Evolutionary conservation across 176 grass and related monocot genomes (phyloP).

Genomic region (Dendrocalamus sinicus): DNA sequence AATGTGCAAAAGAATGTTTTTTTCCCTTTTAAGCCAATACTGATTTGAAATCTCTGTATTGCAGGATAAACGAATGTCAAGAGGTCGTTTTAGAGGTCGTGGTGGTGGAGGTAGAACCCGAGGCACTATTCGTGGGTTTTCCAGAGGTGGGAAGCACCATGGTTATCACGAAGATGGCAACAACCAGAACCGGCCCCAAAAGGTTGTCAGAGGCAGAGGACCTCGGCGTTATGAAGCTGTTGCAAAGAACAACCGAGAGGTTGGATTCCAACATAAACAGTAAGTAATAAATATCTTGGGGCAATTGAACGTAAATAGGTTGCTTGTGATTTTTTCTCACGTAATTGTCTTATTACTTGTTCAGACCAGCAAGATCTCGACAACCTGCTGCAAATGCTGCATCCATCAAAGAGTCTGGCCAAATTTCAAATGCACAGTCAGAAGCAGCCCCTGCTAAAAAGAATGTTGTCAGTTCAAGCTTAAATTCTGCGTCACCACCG

Average conservation of each 20-base stretch:
- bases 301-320: slow-evolving; percentile 11
- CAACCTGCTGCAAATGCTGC: slow-evolving; percentile 49
- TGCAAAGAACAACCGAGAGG: slow-evolving; percentile 59
- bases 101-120: slow-evolving; percentile 55
- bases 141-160: slow-evolving; percentile 59
- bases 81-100: slow-evolving; percentile 67
- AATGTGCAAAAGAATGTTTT: slow-evolving; percentile 29
- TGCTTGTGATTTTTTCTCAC: slow-evolving; percentile 29
- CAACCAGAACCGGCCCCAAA: slow-evolving; percentile 57
- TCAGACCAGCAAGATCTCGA: slow-evolving; percentile 58
- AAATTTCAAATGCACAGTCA: slow-evolving; percentile 50
- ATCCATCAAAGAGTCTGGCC: slow-evolving; percentile 44
- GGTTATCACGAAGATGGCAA: slow-evolving; percentile 65
- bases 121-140: slow-evolving; percentile 54
- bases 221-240: slow-evolving; percentile 80
- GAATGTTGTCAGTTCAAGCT: slow-evolving; percentile 72
- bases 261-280: slow-evolving; percentile 72
- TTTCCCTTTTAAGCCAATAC: slow-evolving; percentile 8
- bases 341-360: slow-evolving; percentile 29
- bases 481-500: slow-evolving; percentile 87
- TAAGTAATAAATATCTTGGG: slow-evolving; percentile 51
- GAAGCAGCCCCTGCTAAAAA: slow-evolving; percentile 58
- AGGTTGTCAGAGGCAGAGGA: slow-evolving; percentile 79
- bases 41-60: slow-evolving; percentile 38
- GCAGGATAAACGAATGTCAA: slow-evolving; percentile 60